Evolutionary conservation across 257 asterid species (phyloP).

Genomic region (Fraxinus americana): DNA sequence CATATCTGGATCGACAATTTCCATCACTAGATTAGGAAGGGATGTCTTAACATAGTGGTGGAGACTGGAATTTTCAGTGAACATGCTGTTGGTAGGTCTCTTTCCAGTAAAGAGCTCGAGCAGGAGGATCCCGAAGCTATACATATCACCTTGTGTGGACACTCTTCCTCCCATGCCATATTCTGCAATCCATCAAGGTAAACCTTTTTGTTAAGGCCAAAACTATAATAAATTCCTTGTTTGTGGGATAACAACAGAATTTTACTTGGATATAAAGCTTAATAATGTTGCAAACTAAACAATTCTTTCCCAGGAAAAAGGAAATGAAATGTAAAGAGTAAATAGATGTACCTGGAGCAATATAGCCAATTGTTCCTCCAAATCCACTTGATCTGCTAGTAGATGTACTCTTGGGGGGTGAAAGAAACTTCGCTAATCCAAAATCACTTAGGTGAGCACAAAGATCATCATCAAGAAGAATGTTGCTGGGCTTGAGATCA

Average conservation of each 20-base stretch:
- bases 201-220: not conserved
- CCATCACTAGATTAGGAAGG: constrained; percentile 16
- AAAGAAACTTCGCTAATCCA: constrained; percentile 21
- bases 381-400: not conserved
- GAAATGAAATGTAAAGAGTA: not conserved
- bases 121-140: constrained; percentile 26
- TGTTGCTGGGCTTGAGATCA: constrained; percentile 44
- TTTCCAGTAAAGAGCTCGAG: constrained; percentile 26
- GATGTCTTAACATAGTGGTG: constrained; percentile 19
- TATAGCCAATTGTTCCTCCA: constrained; percentile 27
- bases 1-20: constrained; percentile 7
- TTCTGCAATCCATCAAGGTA: constrained; percentile 8
- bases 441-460: constrained; percentile 29
- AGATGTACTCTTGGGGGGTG: not conserved
- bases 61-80: constrained; percentile 18
- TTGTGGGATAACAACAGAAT: too few relatives aligned
- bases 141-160: constrained; percentile 28
- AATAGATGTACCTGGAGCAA: constrained; percentile 22
- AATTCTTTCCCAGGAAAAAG: not conserved
- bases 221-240: too few relatives aligned
- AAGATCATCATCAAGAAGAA: constrained; percentile 30
- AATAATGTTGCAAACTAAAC: too few relatives aligned
- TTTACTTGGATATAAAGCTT: too few relatives aligned
- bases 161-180: constrained; percentile 20
- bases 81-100: constrained; percentile 30